These are phyloP conservation scores for Rhytidiadelphus loreus DNA, from an alignment of 225 moss, liverwort and hornwort species.

Conservation along the genomic window DNA sequence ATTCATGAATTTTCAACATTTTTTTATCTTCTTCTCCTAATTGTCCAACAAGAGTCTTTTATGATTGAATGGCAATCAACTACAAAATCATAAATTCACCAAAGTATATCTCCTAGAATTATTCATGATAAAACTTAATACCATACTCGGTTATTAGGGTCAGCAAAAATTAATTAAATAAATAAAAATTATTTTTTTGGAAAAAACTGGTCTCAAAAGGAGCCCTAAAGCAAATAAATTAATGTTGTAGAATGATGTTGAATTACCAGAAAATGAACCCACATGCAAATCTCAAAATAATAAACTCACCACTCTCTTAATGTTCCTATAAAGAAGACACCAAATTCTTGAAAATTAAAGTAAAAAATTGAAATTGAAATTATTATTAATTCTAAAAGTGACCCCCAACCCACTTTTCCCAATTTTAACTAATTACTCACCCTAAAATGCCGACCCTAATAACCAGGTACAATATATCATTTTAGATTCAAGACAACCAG, in stretches of 20 bases:
- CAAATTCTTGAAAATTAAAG: no score
- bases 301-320: no score
- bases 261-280: no score
- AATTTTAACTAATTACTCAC: no score
- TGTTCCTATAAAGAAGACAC: background rate
- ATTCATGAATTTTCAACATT: background rate
- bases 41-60: background rate
- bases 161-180: background rate
- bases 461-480: accelerated
- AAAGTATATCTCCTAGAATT: background rate
- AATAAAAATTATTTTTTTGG: background rate
- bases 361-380: no score
- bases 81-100: background rate
- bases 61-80: background rate
- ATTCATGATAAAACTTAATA: background rate
- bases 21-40: background rate
- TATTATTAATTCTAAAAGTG: no score
- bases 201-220: accelerated
- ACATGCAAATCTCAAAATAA: no score
- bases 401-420: no score
- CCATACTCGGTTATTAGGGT: background rate
- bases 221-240: background rate
- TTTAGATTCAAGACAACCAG: background rate
- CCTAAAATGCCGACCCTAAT: accelerated
- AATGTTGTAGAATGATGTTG: no score